Conservation (phyloP, 768 basidiomycete genomes). For the Podaxis pistillaris region DNA sequence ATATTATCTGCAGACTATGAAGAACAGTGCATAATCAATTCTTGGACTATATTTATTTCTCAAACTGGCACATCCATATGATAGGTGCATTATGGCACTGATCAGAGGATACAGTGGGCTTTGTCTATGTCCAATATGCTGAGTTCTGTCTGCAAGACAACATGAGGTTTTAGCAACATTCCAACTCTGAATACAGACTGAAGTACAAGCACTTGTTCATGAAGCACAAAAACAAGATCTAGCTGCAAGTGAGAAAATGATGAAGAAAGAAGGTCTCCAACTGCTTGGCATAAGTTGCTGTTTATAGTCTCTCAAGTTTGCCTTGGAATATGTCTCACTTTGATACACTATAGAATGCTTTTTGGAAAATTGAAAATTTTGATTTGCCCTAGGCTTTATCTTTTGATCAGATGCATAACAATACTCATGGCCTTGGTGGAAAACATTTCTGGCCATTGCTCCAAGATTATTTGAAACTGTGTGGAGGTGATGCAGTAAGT, state of each 20-base stretch:
- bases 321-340: too few species aligned
- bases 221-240: slow-evolving; percentile 13
- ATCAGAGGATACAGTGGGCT: slow-evolving; percentile 26
- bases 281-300: too few species aligned
- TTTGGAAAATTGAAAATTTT: slow-evolving; percentile 33
- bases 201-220: slow-evolving; percentile 14
- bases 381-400: slow-evolving; percentile 32
- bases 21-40: slow-evolving; percentile 36
- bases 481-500: too few species aligned
- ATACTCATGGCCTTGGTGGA: slow-evolving; percentile 30
- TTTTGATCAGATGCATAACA: slow-evolving; percentile 38
- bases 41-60: too few species aligned
- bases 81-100: slow-evolving; percentile 35
- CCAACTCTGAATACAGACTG: slow-evolving; percentile 15
- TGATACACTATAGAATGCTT: slow-evolving; percentile 33
- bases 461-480: slow-evolving; percentile 1
- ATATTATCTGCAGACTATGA: slow-evolving; percentile 43
- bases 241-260: slow-evolving; percentile 18
- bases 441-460: slow-evolving; percentile 29
- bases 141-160: slow-evolving; percentile 26
- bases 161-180: slow-evolving; percentile 18
- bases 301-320: too few species aligned
- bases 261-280: slow-evolving; percentile 22
- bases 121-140: slow-evolving; percentile 36
- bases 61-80: not conserved